phyloP scores from a whole-genome alignment of 2,329 filamentous ascomycete genomes.

The Hirsutella thompsonii region DNA sequence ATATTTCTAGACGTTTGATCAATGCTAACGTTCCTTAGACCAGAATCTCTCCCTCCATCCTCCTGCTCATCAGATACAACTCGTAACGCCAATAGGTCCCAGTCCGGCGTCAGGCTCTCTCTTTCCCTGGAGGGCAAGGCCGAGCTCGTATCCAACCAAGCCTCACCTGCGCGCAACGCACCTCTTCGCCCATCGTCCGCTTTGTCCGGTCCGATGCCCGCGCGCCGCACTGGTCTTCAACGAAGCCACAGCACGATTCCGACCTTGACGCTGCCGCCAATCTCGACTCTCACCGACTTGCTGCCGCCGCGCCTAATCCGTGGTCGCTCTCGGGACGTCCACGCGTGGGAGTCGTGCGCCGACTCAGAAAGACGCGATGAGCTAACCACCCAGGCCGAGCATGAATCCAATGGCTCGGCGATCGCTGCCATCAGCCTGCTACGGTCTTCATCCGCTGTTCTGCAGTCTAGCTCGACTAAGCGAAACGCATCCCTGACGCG shows the following conservation, averaged over 20 bases:
- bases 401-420: slow-evolving; percentile 67
- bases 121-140: slow-evolving; percentile 84
- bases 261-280: slow-evolving; percentile 43
- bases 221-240: slow-evolving; percentile 42
- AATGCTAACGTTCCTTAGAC: slow-evolving; percentile 17
- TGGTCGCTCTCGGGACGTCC: slow-evolving; percentile 73
- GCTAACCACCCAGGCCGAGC: slow-evolving; percentile 67
- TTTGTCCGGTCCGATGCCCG: slow-evolving; percentile 31
- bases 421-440: slow-evolving; percentile 72
- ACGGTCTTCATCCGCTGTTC: slow-evolving; percentile 47
- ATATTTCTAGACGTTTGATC: background rate
- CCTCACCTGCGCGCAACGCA: slow-evolving; percentile 47
- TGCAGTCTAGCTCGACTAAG: slow-evolving; percentile 48
- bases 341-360: slow-evolving; percentile 85
- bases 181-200: slow-evolving; percentile 32
- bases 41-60: slow-evolving; percentile 29
- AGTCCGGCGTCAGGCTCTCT: slow-evolving; percentile 58
- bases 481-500: slow-evolving; percentile 40
- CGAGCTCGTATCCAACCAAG: slow-evolving; percentile 62
- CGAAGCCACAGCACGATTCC: slow-evolving; percentile 59
- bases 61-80: slow-evolving; percentile 28
- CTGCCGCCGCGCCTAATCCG: slow-evolving; percentile 44
- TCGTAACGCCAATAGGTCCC: slow-evolving; percentile 22
- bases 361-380: slow-evolving; percentile 69
- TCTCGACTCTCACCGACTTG: slow-evolving; percentile 37